phyloP scores from a whole-genome alignment of 2,329 filamentous ascomycete species.

The Keithomyces neogunnii region DNA sequence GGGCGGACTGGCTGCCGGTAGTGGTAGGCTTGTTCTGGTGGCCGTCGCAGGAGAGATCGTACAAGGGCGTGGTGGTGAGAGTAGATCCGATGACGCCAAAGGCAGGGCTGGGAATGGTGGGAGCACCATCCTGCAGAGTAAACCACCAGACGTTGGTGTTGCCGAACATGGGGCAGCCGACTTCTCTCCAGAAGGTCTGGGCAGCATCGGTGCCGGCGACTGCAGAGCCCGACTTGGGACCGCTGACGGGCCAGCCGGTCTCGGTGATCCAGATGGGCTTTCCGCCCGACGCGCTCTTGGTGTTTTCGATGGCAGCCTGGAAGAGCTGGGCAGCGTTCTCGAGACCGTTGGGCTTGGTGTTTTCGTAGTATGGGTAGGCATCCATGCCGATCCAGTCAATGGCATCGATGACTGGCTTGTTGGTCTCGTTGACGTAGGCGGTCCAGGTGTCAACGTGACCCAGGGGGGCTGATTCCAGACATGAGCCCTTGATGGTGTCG shows the following conservation, averaged over 20 bases:
- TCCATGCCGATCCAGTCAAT: constrained; percentile 78
- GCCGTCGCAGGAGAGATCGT: constrained; percentile 51
- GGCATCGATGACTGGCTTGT: constrained; percentile 59
- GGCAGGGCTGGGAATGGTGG: constrained; percentile 52
- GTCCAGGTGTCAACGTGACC: constrained; percentile 92
- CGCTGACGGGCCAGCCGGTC: constrained; percentile 77
- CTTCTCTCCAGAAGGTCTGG: constrained; percentile 70
- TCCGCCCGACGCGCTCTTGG: constrained; percentile 47
- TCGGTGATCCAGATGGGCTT: constrained; percentile 83
- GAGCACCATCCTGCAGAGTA: constrained; percentile 60
- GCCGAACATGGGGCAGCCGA: constrained; percentile 64
- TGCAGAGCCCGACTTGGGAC: constrained; percentile 51
- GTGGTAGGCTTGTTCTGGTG: constrained; percentile 7
- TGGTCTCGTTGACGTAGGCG: constrained; percentile 64
- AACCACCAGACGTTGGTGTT: constrained; percentile 67
- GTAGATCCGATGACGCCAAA: constrained; percentile 59
- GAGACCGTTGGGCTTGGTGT: constrained; percentile 57
- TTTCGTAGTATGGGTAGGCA: constrained; percentile 79
- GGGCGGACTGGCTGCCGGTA: constrained; percentile 4
- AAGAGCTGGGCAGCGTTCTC: constrained; percentile 58
- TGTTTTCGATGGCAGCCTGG: constrained; percentile 54
- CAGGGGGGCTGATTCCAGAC: constrained; percentile 48
- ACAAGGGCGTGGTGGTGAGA: constrained; percentile 47
- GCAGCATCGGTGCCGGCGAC: constrained; percentile 60
- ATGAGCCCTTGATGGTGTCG: constrained; percentile 52